phyloP scores from a whole-genome alignment of 768 basidiomycete species.

The Ephemerocybe angulata region DNA sequence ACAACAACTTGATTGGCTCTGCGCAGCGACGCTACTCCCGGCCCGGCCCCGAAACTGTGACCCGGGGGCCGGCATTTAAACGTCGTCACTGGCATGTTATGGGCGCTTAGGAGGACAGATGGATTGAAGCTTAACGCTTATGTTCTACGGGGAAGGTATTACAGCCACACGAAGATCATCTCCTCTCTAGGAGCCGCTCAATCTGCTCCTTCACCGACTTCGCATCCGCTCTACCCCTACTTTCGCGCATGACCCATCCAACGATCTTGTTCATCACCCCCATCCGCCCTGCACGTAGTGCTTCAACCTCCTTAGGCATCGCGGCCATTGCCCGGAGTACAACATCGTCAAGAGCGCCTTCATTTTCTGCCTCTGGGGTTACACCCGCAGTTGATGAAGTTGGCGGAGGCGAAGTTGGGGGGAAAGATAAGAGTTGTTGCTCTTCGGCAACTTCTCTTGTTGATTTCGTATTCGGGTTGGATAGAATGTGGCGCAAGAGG shows the following conservation, averaged over 20 bases:
- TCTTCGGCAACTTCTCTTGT: conserved; percentile 43
- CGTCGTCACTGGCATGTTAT: not conserved
- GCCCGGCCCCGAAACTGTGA: not conserved
- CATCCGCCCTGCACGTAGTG: conserved; percentile 63
- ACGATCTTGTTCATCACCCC: conserved; percentile 80
- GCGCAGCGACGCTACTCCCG: not conserved
- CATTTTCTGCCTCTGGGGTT: not conserved
- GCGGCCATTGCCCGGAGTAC: conserved; percentile 63
- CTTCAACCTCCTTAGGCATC: conserved; percentile 64
- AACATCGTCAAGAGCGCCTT: conserved; percentile 43
- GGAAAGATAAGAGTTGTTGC: conserved; percentile 44
- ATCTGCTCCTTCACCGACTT: conserved; percentile 50
- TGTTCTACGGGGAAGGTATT: too few relatives aligned
- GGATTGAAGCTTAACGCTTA: too few relatives aligned
- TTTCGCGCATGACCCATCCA: conserved; percentile 81
- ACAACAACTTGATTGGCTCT: conserved; percentile 2
- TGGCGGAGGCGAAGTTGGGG: conserved; percentile 10
- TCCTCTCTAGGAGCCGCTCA: conserved; percentile 15
- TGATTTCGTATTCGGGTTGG: conserved; percentile 35
- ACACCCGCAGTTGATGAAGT: conserved; percentile 13
- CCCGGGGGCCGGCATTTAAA: too few relatives aligned
- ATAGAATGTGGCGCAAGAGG: conserved; percentile 70
- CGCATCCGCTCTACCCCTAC: conserved; percentile 77
- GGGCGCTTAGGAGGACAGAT: not conserved
- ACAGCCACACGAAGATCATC: not conserved